Percentiles rank a stretch among this genome's conserved stretches.
These are phyloP conservation scores for Cryomyces minteri DNA, from an alignment of 495 filamentous ascomycete genomes.

Conservation along the genomic window DNA sequence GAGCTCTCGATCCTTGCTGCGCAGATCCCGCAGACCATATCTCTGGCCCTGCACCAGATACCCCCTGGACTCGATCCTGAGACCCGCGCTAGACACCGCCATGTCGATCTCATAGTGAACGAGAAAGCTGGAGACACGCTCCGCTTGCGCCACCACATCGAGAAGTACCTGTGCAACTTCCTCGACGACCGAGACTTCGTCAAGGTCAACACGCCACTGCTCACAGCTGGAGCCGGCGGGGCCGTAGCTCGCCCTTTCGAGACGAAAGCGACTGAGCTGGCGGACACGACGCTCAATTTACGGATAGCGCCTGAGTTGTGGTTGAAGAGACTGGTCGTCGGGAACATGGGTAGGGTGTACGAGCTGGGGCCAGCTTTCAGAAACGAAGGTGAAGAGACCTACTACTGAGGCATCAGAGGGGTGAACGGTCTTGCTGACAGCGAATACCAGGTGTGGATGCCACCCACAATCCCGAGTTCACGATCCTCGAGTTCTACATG, in stretches of 20 bases:
- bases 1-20: constrained; percentile 58
- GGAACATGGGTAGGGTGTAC: constrained; percentile 76
- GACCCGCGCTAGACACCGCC: constrained; percentile 44
- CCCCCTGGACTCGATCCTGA: constrained; percentile 52
- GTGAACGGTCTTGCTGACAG: background rate
- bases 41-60: constrained; percentile 57
- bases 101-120: constrained; percentile 71
- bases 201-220: constrained; percentile 79
- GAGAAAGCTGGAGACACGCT: constrained; percentile 43
- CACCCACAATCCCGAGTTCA: constrained; percentile 94
- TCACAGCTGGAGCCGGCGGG: constrained; percentile 58
- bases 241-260: constrained; percentile 74
- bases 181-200: constrained; percentile 52
- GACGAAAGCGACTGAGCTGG: constrained; percentile 53
- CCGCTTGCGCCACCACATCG: constrained; percentile 52
- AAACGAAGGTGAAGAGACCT: constrained; percentile 50
- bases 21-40: constrained; percentile 47
- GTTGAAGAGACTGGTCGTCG: constrained; percentile 82
- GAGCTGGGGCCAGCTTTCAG: constrained; percentile 89
- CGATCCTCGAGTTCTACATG: constrained; percentile 90
- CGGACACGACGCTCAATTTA: constrained; percentile 47
- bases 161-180: constrained; percentile 54
- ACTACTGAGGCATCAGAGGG: background rate
- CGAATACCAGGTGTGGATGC: constrained; percentile 44
- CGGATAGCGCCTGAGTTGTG: constrained; percentile 87